Conservation (phyloP, 176 grass and related monocot genomes). For the Neostapfia colusana region DNA sequence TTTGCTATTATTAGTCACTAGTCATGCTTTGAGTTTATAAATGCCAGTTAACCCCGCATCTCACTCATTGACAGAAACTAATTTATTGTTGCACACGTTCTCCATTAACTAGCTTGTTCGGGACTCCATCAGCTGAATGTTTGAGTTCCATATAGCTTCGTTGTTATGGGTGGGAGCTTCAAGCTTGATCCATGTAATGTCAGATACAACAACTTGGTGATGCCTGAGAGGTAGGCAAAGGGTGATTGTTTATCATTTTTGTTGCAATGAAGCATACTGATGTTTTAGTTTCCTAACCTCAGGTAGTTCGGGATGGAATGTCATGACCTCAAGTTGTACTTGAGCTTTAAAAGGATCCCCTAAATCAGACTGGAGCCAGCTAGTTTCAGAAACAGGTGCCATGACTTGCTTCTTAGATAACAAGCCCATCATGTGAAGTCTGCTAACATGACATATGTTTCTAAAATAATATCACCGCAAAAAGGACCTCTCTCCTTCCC, state of each 20-base stretch:
- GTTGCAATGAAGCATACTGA: not conserved
- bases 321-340: not conserved
- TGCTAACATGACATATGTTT: not conserved
- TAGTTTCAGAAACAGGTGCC: conserved; percentile 10
- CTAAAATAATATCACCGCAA: not conserved
- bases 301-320: not conserved
- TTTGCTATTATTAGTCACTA: conserved; percentile 30
- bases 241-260: not conserved
- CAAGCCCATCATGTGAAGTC: not conserved
- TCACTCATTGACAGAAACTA: not conserved
- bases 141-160: not conserved
- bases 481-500: no score
- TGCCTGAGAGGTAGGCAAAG: not conserved
- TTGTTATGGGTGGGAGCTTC: not conserved
- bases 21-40: conserved; percentile 12
- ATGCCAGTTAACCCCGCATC: not conserved
- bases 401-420: not conserved
- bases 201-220: no score
- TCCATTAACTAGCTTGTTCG: not conserved
- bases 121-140: not conserved
- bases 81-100: not conserved
- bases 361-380: not conserved
- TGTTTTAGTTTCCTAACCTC: not conserved
- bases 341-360: conserved; percentile 1
- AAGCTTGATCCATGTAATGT: not conserved